phyloP scores from a whole-genome alignment of 2,329 filamentous ascomycete genomes.

The Tolypocladium nubicola region DNA sequence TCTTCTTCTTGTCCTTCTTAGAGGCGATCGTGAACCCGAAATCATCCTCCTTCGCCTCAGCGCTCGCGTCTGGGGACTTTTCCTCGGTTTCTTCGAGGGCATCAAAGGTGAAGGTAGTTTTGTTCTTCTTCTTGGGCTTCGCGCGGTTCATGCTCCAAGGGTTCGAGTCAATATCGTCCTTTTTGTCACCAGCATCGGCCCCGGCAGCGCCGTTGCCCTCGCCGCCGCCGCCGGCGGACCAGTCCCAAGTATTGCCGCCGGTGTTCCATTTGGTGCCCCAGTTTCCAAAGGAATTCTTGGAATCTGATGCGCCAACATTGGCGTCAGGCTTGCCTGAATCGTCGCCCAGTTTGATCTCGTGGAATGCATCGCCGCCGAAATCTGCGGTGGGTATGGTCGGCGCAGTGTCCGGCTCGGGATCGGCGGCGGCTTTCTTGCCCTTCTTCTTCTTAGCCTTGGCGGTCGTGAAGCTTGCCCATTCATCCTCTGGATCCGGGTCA shows the following conservation, averaged over 20 bases:
- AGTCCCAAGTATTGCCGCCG: constrained; percentile 37
- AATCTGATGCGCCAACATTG: constrained; percentile 37
- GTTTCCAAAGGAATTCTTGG: constrained; percentile 37
- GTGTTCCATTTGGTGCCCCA: constrained; percentile 53
- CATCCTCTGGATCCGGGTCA: constrained; percentile 26
- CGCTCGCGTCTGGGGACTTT: constrained; percentile 24
- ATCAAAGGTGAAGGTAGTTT: constrained; percentile 35
- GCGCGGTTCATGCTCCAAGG: constrained; percentile 36
- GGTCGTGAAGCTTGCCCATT: constrained; percentile 16
- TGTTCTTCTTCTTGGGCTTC: constrained; percentile 43
- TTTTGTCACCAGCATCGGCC: constrained; percentile 25
- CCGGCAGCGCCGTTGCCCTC: constrained; percentile 13
- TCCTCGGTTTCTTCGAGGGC: constrained; percentile 30
- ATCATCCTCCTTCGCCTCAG: constrained; percentile 16
- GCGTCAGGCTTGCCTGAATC: constrained; percentile 47
- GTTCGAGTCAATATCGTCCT: constrained; percentile 31
- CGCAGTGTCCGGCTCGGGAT: constrained; percentile 15
- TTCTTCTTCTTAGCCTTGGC: constrained; percentile 31
- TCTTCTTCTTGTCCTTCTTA: constrained; percentile 35
- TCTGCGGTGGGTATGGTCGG: constrained; percentile 20
- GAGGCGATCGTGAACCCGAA: constrained; percentile 17
- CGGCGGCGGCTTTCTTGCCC: constrained; percentile 13
- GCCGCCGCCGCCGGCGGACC: constrained; percentile 18
- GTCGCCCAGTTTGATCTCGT: constrained; percentile 57
- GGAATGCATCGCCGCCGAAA: constrained; percentile 42